Percentiles rank a stretch among this genome's conserved stretches.
These are phyloP conservation scores for Fusarium camptoceras DNA, from an alignment of 2,329 filamentous ascomycete species.

Conservation along the genomic window DNA sequence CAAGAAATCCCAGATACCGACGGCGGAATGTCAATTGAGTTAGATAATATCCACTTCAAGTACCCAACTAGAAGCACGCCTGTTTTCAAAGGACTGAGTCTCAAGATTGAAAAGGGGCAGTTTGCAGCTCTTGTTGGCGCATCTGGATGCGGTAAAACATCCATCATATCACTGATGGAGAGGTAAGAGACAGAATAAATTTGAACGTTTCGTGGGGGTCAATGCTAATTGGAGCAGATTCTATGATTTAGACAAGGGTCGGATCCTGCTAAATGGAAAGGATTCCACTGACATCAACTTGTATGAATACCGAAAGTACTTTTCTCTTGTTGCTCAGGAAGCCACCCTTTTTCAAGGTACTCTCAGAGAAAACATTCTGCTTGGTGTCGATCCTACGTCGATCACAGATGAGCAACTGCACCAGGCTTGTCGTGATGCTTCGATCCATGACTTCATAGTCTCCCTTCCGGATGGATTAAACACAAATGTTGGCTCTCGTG, in stretches of 20 bases:
- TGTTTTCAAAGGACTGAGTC: constrained; percentile 70
- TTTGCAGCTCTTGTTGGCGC: constrained; percentile 78
- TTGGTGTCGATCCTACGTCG: constrained; percentile 68
- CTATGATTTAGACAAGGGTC: constrained; percentile 74
- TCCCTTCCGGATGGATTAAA: constrained; percentile 75
- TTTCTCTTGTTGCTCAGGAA: constrained; percentile 81
- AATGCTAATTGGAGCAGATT: constrained; percentile 60
- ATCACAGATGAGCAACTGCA: constrained; percentile 65
- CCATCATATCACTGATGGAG: constrained; percentile 73
- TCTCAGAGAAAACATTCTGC: constrained; percentile 75
- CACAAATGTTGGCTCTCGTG: constrained; percentile 74
- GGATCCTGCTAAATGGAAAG: constrained; percentile 71
- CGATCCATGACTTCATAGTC: constrained; percentile 77
- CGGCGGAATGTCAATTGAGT: constrained; percentile 67
- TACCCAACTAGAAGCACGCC: constrained; percentile 69
- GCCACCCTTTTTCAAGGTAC: constrained; percentile 77
- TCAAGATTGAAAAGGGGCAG: constrained; percentile 75
- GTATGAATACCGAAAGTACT: constrained; percentile 69
- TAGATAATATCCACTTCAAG: constrained; percentile 68
- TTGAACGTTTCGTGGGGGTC: not conserved
- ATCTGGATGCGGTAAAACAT: constrained; percentile 79
- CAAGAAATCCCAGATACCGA: constrained; percentile 58
- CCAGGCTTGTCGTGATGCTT: constrained; percentile 69
- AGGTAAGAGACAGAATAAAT: constrained; percentile 44
- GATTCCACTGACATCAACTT: constrained; percentile 71